These are phyloP conservation scores for Diaporthe sp. DNA, from an alignment of 2,329 filamentous ascomycete species.

Conservation along the genomic window DNA sequence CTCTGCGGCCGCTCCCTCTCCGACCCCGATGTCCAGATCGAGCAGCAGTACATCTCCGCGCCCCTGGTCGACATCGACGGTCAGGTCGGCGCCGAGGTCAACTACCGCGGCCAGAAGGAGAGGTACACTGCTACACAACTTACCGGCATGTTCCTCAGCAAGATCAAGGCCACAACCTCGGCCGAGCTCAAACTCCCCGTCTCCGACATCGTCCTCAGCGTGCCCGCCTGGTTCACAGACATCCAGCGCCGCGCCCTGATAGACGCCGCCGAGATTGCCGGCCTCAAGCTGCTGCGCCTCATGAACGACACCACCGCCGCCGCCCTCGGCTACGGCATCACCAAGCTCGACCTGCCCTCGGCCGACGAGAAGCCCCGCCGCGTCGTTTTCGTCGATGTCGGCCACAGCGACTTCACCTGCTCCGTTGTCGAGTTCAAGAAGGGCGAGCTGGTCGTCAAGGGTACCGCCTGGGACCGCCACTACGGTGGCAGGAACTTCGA, in stretches of 20 bases:
- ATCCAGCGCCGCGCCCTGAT: conserved; percentile 89
- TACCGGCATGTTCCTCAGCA: conserved; percentile 94
- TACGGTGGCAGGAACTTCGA: conserved; percentile 98
- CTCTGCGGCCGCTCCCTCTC: conserved; percentile 87
- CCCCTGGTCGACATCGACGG: conserved; percentile 91
- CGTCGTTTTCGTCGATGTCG: conserved; percentile 93
- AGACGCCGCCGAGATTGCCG: conserved; percentile 93
- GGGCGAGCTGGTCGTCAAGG: conserved; percentile 94
- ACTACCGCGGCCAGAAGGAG: conserved; percentile 94
- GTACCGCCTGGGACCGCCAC: conserved; percentile 93
- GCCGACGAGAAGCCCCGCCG: conserved; percentile 93
- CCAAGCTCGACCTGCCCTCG: conserved; percentile 91
- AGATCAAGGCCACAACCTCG: conserved; percentile 90
- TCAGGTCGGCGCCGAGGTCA: conserved; percentile 94
- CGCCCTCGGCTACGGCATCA: conserved; percentile 97
- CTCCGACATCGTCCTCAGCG: conserved; percentile 92
- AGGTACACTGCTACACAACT: conserved; percentile 95
- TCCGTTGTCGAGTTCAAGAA: conserved; percentile 97
- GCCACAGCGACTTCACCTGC: conserved; percentile 95
- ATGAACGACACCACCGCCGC: conserved; percentile 99
- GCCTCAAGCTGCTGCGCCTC: conserved; percentile 90
- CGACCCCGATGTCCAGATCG: conserved; percentile 93
- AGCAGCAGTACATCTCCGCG: conserved; percentile 92
- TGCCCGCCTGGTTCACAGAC: conserved; percentile 98
- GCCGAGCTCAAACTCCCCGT: conserved; percentile 92